These are phyloP conservation scores for Musa acuminata DNA, from an alignment of 176 grass and related monocot species.

Conservation along the genomic window DNA sequence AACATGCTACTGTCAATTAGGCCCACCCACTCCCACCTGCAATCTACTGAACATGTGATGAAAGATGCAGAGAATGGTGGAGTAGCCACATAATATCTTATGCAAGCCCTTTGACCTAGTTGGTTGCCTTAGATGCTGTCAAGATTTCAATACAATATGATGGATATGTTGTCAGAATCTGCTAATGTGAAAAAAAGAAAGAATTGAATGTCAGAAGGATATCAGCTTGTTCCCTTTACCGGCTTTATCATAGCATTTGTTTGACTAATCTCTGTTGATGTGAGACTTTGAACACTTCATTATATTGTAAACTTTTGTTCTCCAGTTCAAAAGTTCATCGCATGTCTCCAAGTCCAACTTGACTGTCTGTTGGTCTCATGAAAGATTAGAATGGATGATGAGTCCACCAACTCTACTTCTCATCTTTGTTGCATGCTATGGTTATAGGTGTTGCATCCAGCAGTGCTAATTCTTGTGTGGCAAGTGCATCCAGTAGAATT, in stretches of 20 bases:
- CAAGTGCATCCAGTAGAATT: neutral
- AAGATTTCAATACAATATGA: too few relatives aligned
- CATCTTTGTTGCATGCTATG: too few relatives aligned
- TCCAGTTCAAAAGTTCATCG: too few relatives aligned
- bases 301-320: too few relatives aligned
- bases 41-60: neutral
- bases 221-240: neutral
- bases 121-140: neutral
- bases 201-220: too few relatives aligned
- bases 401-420: too few relatives aligned
- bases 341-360: too few relatives aligned
- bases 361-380: too few relatives aligned
- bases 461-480: neutral
- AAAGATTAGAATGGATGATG: too few relatives aligned
- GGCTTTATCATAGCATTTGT: neutral
- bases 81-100: neutral
- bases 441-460: neutral
- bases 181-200: too few relatives aligned
- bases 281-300: too few relatives aligned
- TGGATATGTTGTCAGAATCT: too few relatives aligned
- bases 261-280: neutral
- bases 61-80: neutral
- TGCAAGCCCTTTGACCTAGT: constrained; percentile 1
- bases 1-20: neutral
- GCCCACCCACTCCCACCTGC: constrained; percentile 13